Conservation (phyloP, 306 rosid genomes). For the Spatholobus suberectus region DNA sequence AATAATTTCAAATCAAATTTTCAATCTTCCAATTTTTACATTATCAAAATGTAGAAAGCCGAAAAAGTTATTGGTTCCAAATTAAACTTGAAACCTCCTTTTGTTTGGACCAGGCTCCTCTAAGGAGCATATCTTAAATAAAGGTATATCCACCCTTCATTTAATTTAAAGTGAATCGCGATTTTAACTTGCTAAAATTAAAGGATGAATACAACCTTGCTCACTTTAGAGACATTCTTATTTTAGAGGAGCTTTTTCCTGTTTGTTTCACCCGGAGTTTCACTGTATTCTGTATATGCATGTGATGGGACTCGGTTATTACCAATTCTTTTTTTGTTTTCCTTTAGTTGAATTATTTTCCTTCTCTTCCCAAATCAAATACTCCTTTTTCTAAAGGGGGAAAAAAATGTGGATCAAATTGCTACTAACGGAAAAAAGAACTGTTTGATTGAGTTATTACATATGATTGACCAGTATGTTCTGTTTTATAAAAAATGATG, state of each 20-base stretch:
- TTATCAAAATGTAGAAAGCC: neutral
- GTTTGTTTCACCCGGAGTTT: neutral
- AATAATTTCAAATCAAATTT: constrained; percentile 5
- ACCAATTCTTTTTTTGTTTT: neutral
- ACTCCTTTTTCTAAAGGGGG: neutral
- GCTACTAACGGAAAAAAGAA: neutral
- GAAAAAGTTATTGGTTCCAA: neutral
- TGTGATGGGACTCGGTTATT: neutral
- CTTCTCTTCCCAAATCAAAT: neutral
- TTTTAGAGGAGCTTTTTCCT: neutral
- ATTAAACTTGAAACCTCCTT: neutral
- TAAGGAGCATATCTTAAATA: neutral
- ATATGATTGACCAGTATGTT: neutral
- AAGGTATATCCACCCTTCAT: neutral
- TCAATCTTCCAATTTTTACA: neutral
- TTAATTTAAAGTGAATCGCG: neutral
- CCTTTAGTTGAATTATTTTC: neutral
- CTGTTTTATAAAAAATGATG: neutral
- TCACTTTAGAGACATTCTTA: neutral
- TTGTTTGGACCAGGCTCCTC: neutral
- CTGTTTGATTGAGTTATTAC: neutral
- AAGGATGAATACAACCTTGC: neutral
- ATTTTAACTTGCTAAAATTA: neutral
- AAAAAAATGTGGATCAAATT: neutral
- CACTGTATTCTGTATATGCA: neutral